phyloP scores from a whole-genome alignment of 2,329 filamentous ascomycete species.

The Fusarium citri region DNA sequence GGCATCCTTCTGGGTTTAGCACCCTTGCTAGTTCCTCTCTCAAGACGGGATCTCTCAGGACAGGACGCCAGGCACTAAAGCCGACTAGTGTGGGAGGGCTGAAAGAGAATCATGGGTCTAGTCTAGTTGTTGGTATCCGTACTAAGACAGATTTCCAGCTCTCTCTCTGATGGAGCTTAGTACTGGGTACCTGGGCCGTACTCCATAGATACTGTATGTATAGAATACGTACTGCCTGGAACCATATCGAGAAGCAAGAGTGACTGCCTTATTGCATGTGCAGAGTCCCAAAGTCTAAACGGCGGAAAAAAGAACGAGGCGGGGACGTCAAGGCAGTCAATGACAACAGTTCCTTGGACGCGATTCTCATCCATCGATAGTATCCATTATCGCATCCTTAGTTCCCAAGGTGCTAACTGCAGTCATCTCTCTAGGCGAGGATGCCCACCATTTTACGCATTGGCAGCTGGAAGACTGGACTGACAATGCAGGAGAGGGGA shows the following conservation, averaged over 20 bases:
- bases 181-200: slow-evolving; percentile 2
- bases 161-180: slow-evolving; percentile 14
- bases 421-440: slow-evolving; percentile 15
- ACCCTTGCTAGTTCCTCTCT: slow-evolving; percentile 35
- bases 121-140: slow-evolving; percentile 20
- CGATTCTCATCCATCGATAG: slow-evolving; percentile 1
- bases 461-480: slow-evolving; percentile 22
- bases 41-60: slow-evolving; percentile 49
- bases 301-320: background rate
- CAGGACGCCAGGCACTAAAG: slow-evolving; percentile 42
- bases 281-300: background rate
- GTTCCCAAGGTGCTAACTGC: background rate
- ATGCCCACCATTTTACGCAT: slow-evolving; percentile 31
- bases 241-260: background rate
- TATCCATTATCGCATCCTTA: slow-evolving; percentile 12
- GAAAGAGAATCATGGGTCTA: slow-evolving; percentile 50
- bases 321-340: background rate
- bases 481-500: slow-evolving; percentile 10
- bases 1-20: slow-evolving; percentile 29
- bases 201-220: background rate
- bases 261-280: background rate
- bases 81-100: slow-evolving; percentile 55
- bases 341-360: background rate
- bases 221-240: background rate
- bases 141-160: slow-evolving; percentile 9